Conservation (phyloP, 176 grass and related monocot species). For the Zoysia japonica region DNA sequence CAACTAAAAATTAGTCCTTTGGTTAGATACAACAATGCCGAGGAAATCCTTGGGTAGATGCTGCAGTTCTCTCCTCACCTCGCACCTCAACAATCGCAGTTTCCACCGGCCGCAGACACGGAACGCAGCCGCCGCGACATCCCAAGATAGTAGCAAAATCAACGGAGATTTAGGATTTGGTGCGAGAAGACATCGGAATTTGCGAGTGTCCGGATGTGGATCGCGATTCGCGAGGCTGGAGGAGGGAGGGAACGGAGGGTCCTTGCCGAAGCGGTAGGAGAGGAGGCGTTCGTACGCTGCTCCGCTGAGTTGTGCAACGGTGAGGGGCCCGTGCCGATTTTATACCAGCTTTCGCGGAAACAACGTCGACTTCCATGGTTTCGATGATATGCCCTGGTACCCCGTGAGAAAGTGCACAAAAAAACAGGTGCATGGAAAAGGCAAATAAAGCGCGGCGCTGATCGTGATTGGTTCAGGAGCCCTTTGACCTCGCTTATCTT, state of each 20-base stretch:
- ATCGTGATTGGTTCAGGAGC: constrained; percentile 33
- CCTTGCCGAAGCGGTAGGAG: constrained; percentile 1
- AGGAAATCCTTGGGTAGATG: not conserved
- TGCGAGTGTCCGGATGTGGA: constrained; percentile 20
- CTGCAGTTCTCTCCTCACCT: not conserved
- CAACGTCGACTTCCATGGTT: not conserved
- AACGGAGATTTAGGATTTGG: not conserved
- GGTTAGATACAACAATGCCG: constrained; percentile 12
- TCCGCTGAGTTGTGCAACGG: constrained; percentile 20
- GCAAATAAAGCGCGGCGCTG: constrained; percentile 24
- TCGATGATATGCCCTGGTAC: not conserved
- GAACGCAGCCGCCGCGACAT: not conserved
- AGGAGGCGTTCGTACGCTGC: constrained; percentile 26
- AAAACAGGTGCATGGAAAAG: not conserved
- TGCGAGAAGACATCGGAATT: not conserved
- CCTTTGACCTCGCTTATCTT: constrained; percentile 41
- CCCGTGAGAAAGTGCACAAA: constrained; percentile 8
- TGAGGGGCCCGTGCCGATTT: constrained; percentile 6
- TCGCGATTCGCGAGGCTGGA: constrained; percentile 33
- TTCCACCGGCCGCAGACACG: not conserved
- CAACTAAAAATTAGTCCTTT: not conserved
- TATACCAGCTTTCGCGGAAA: constrained; percentile 19
- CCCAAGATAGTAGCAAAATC: not conserved
- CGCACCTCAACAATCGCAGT: constrained; percentile 1
- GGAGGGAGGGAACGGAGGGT: not conserved